Conservation (phyloP, 176 grass and related monocot genomes). For the Oryza meyeriana region DNA sequence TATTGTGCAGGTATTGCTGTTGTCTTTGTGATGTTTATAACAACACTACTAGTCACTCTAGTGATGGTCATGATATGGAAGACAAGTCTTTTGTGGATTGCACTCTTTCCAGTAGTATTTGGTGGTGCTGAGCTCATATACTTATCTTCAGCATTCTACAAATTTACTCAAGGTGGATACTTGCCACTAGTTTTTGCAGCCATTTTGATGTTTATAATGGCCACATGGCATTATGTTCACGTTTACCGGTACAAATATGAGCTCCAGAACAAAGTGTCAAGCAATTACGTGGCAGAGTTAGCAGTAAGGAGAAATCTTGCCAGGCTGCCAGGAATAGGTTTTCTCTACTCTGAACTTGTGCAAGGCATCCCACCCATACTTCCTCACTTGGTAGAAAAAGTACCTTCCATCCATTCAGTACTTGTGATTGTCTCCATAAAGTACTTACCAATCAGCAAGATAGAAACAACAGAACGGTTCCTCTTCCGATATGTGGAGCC, state of each 20-base stretch:
- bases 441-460: slow-evolving; percentile 62
- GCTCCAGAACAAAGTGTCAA: slow-evolving; percentile 58
- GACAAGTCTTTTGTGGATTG: slow-evolving; percentile 42
- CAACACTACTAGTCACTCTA: slow-evolving; percentile 55
- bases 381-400: slow-evolving; percentile 58
- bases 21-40: slow-evolving; percentile 71
- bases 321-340: slow-evolving; percentile 58
- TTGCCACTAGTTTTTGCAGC: slow-evolving; percentile 55
- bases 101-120: slow-evolving; percentile 46
- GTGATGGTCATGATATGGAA: slow-evolving; percentile 75
- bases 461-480: slow-evolving; percentile 50
- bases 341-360: slow-evolving; percentile 73
- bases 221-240: slow-evolving; percentile 71
- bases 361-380: slow-evolving; percentile 75
- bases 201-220: slow-evolving; percentile 63
- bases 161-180: slow-evolving; percentile 66
- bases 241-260: slow-evolving; percentile 60
- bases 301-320: slow-evolving; percentile 16
- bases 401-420: slow-evolving; percentile 60
- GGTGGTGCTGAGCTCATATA: slow-evolving; percentile 57
- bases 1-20: slow-evolving; percentile 67
- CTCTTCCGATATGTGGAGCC: slow-evolving; percentile 53
- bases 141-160: slow-evolving; percentile 62
- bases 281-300: slow-evolving; percentile 47
- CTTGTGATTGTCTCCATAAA: slow-evolving; percentile 74